phyloP scores from a whole-genome alignment of 1,139 yeast genomes.

The Debaryomyces robertsiae region DNA sequence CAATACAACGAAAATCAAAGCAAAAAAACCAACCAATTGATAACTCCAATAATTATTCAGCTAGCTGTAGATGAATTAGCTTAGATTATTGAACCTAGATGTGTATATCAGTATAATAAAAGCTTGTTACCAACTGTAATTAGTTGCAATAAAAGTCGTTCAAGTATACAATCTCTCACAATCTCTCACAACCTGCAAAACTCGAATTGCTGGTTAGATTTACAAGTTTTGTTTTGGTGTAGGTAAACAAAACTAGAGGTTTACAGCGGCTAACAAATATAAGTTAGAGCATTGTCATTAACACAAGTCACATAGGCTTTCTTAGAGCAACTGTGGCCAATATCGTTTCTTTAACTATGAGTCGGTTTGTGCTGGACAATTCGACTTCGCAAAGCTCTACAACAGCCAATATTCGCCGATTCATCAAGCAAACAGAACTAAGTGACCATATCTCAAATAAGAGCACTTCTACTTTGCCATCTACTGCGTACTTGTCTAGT shows the following conservation, averaged over 20 bases:
- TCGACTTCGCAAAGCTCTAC: conserved; percentile 26
- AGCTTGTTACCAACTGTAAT: conserved; percentile 2
- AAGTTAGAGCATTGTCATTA: too few relatives aligned
- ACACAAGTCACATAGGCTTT: background rate
- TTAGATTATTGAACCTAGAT: background rate
- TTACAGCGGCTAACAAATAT: conserved; percentile 4
- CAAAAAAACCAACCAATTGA: background rate
- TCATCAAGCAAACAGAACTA: conserved; percentile 29
- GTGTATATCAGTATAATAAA: background rate
- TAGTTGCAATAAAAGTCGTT: background rate
- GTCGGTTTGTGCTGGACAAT: conserved; percentile 23
- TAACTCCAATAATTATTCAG: background rate
- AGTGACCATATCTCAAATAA: conserved; percentile 20
- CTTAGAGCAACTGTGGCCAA: conserved; percentile 1
- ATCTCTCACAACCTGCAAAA: too few relatives aligned
- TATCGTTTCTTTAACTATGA: conserved; percentile 1
- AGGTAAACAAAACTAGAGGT: conserved; percentile 2
- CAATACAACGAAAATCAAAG: background rate
- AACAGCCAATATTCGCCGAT: conserved; percentile 26
- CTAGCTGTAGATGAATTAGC: background rate
- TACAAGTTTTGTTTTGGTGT: conserved; percentile 2
- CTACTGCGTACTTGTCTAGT: conserved; percentile 7
- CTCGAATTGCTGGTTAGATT: conserved; percentile 1
- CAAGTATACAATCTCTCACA: background rate
- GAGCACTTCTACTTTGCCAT: conserved; percentile 11